Base-by-base conservation (phyloP, 805 yeast genomes). In the Saccharomyces eubayanus region DNA sequence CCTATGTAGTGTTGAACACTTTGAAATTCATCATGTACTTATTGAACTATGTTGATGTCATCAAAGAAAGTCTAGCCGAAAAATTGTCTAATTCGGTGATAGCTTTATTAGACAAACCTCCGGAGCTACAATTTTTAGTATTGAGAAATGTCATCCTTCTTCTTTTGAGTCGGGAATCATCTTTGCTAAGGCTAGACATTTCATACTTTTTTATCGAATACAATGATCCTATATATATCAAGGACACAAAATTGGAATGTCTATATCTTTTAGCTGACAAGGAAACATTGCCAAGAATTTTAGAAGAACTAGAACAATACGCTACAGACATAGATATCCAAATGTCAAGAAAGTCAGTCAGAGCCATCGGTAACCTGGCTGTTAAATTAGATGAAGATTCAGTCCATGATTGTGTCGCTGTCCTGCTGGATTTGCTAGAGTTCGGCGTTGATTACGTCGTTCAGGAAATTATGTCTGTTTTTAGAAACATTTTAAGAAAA, bases 341-440 rank as follows among this genome's bases (percentile, higher is more conserved):
- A 54, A 89, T 90, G 85, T 88, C 91, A 1, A 75, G 96, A 53
- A 87, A 89, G 62, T 90, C 97, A 0, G 82, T 92, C 2, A 73
- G 96, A 55, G 96, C 96, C 0, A 82, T 92, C 57, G 97, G 97
- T 1, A 88, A 90, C 63, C 72, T 92, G 21, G 96, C 97, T 0
- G 82, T 90, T 28, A 89, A 88, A 63, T 70, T 89, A 14, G 82
- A 81, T 28, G 67, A 68, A 8, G 56, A 57, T 9, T 82, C 87
- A 0, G 83, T 91, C 0, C 71, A 74, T 5, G 74, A 74, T 27
- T 88, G 96, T 67, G 85, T 88, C 3, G 77, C 78, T 5, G 79
- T 82, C 1, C 68, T 91, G 6, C 62, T 80, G 40, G 83, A 78
- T 30, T 74, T 89, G 52, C 69, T 85, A 1, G 73, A 83, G 4